Conservation (phyloP, 768 basidiomycete species). For the Xerocomellus amylosporus region DNA sequence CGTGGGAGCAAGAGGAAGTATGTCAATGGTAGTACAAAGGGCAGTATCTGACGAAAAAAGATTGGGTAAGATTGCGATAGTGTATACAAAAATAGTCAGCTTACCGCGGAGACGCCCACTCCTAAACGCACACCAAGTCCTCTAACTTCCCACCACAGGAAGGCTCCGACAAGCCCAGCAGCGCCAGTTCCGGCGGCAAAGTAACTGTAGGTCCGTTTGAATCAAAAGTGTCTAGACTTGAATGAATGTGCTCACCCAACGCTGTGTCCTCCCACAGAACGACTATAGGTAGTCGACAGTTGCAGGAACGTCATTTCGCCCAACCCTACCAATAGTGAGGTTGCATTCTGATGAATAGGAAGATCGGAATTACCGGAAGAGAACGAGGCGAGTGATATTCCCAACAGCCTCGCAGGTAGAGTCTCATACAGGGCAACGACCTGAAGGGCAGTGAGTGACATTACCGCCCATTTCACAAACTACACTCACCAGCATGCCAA, state of each 20-base stretch:
- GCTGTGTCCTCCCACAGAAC: conserved; percentile 70
- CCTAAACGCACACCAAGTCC: conserved; percentile 80
- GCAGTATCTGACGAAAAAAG: conserved; percentile 58
- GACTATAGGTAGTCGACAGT: conserved; percentile 79
- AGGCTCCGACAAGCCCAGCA: conserved; percentile 89
- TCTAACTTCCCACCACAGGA: conserved; percentile 92
- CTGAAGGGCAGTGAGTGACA: conserved; percentile 38
- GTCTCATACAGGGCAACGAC: conserved; percentile 71
- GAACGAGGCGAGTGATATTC: conserved; percentile 81
- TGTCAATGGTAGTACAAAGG: conserved; percentile 72
- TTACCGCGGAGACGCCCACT: conserved; percentile 77
- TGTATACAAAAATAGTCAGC: conserved; percentile 22
- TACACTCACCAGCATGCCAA: conserved; percentile 81
- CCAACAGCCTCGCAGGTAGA: conserved; percentile 68
- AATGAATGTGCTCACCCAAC: conserved; percentile 57
- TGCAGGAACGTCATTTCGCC: conserved; percentile 96
- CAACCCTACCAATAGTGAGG: conserved; percentile 52
- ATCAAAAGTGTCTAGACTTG: not conserved
- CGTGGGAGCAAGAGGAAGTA: conserved; percentile 78
- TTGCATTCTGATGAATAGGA: not conserved
- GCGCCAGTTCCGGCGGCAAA: conserved; percentile 95
- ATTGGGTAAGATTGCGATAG: not conserved
- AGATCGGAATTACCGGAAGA: conserved; percentile 61
- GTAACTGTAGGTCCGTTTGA: conserved; percentile 48
- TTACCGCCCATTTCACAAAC: not conserved